phyloP scores from a whole-genome alignment of 768 basidiomycete genomes.

The Holtermannia corniformis region DNA sequence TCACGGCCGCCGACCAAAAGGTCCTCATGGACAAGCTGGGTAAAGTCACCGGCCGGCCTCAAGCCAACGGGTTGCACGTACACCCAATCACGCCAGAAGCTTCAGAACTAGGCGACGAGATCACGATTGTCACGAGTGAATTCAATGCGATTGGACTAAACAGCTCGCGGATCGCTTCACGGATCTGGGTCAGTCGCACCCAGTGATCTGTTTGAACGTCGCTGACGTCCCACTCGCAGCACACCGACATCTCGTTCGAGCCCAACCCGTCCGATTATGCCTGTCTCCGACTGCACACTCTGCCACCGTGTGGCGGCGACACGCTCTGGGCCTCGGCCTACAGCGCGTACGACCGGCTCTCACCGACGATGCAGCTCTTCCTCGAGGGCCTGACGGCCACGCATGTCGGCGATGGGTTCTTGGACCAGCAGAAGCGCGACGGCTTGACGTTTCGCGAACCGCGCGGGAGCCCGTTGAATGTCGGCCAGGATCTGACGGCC shows the following conservation, averaged over 20 bases:
- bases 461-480: conserved; percentile 52
- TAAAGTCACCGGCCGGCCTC: conserved; percentile 48
- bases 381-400: conserved; percentile 54
- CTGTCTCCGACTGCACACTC: conserved; percentile 42
- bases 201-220: neutral
- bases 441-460: conserved; percentile 15
- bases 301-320: conserved; percentile 39
- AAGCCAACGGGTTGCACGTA: conserved; percentile 48
- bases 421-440: conserved; percentile 35
- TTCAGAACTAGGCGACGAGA: conserved; percentile 50
- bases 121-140: conserved; percentile 49
- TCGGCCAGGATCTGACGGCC: conserved; percentile 47
- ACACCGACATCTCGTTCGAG: conserved; percentile 57
- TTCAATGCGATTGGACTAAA: neutral
- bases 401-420: conserved; percentile 43
- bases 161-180: neutral
- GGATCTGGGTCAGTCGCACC: conserved; percentile 6
- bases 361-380: conserved; percentile 49
- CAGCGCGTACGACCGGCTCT: conserved; percentile 58
- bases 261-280: conserved; percentile 55
- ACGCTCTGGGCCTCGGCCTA: conserved; percentile 47
- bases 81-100: conserved; percentile 52
- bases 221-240: conserved; percentile 28
- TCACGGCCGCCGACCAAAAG: conserved; percentile 50
- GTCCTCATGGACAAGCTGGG: conserved; percentile 49